These are phyloP conservation scores for Plasmodium vivax DNA, from an alignment of 169 alveolate genomes.

Conservation along the genomic window DNA sequence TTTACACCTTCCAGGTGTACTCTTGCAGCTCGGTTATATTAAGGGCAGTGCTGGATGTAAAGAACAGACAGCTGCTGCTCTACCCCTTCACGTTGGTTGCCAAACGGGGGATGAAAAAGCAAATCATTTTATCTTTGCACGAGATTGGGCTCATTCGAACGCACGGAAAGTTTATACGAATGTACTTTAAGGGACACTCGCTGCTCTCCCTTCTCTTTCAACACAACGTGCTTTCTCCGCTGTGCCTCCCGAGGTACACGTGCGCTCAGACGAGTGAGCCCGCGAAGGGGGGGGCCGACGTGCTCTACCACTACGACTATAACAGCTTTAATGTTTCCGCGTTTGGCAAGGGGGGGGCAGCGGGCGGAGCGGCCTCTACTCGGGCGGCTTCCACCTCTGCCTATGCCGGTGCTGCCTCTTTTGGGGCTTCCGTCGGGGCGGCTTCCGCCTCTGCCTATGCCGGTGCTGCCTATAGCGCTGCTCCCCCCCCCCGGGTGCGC, in stretches of 20 bases:
- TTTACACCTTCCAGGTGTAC: neutral
- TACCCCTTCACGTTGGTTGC: conserved; percentile 39
- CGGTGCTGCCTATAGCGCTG: neutral
- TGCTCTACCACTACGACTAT: conserved; percentile 53
- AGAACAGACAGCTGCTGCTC: conserved; percentile 18
- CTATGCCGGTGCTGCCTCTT: neutral
- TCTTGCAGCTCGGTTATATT: conserved; percentile 41
- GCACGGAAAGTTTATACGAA: conserved; percentile 4
- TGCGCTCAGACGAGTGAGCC: conserved; percentile 2
- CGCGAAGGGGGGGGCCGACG: neutral
- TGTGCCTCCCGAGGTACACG: conserved; percentile 33
- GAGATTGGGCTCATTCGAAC: conserved; percentile 28
- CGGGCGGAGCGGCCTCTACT: neutral
- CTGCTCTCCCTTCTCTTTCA: neutral
- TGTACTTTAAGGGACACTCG: conserved; percentile 10
- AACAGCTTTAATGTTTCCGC: conserved; percentile 39
- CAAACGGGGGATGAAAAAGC: conserved; percentile 20
- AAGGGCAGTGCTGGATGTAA: conserved; percentile 58
- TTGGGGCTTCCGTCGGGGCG: neutral
- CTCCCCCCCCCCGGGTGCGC: neutral
- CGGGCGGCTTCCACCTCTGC: neutral
- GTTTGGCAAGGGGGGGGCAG: neutral
- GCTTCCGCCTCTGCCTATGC: neutral
- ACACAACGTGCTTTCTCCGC: neutral
- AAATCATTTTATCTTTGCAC: conserved; percentile 41